Base-by-base conservation (phyloP, 2,329 filamentous ascomycete species). In the Ophiosphaerella narmari region DNA sequence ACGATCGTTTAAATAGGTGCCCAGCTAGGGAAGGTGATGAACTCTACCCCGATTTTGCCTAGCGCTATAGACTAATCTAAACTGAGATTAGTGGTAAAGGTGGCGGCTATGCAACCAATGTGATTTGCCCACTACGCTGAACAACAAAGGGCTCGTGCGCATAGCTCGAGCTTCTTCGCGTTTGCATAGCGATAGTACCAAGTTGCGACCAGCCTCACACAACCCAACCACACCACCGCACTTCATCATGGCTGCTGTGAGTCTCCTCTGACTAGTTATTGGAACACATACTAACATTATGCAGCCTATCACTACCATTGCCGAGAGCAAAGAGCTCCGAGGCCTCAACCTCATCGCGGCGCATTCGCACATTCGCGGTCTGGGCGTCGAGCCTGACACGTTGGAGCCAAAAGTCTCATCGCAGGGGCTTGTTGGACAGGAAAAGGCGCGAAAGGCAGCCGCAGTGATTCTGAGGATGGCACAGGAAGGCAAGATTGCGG, bases 391-490 rank as follows among this genome's bases (percentile, higher is more conserved):
- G 80, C 80, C 86, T 51, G 91, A 96, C 70, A 94, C 91, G 6
- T 82, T 99, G 60, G 92, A 96, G 68, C 92, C 94, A 16, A 86
- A 93, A 52, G 76, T 84, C 24, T 83, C 88, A 40, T 96, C 93
- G 12, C 94, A 99, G 74, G 94, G 94, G 32, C 85, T 99, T 5
- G 93, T 99, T 7, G 94, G 94, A 39, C 94, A 99, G 77, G 88
- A 95, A 69, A 96, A 96, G 80, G 94, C 94, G 48, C 87, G 94
- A 53, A 97, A 97, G 77, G 94, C 94, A 8, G 94, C 94, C 3
- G 94, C 93, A 1, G 89, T 99, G 41, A 96, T 99, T 66, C 79
- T 99, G 54, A 91, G 96, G 79, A 99, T 99, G 94, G 95, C 96
- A 66, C 97, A 96, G 78, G 91, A 97, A 71, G 93, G 93, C 69